Base-by-base conservation (phyloP, 352 stramenopile genomes). In the Blastocystis sp. region DNA sequence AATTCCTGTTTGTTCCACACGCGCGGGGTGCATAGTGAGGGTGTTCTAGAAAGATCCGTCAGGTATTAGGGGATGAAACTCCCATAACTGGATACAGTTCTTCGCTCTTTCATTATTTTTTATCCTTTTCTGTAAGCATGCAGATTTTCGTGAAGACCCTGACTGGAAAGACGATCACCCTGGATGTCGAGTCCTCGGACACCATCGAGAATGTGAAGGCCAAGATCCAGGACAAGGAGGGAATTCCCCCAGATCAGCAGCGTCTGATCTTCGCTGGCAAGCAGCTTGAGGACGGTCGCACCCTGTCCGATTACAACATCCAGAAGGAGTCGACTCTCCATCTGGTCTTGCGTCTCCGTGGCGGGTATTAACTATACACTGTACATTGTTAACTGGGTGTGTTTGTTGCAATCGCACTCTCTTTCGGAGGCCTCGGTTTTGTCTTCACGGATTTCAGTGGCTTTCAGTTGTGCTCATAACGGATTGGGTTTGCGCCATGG, bases 81-180 rank as follows among this genome's bases (percentile, higher is more conserved):
- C 48, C 71, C 48, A 7, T 21, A 81, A 64, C 38, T 64, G 71
- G 71, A 81, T 81, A n/a, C n/a, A 11, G 5, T 65, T 38, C n/a
- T 34, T 62, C 21, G 52, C 60, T 65, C 14, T 53, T 14, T 76
- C 76, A 86, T 62, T 71, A 41, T 76, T 61, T 23, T 71, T 71
- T 76, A 86, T 71, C 38, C 19, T 23, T 90, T 67, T 76, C 21
- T 59, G 28, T n/a, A 40, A 59, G 28, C 90, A 96, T 96, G 94
- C 94, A 96, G 93, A 96, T 96, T 92, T 96, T 96, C 91, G 94
- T 96, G 87, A 96, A 90, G 93, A 96, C 94, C 90, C 92, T 96
- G 79, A 96, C 94, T 90, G 97, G 97, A 90, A 99, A 99, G 92
- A 99, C 96, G 86, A 99, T 99, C 93, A 99, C 97, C 76, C 92